Percentiles rank a stretch among this genome's conserved stretches.
These are phyloP conservation scores for Phytophthora syringae DNA, from an alignment of 352 stramenopile genomes.

Conservation along the genomic window DNA sequence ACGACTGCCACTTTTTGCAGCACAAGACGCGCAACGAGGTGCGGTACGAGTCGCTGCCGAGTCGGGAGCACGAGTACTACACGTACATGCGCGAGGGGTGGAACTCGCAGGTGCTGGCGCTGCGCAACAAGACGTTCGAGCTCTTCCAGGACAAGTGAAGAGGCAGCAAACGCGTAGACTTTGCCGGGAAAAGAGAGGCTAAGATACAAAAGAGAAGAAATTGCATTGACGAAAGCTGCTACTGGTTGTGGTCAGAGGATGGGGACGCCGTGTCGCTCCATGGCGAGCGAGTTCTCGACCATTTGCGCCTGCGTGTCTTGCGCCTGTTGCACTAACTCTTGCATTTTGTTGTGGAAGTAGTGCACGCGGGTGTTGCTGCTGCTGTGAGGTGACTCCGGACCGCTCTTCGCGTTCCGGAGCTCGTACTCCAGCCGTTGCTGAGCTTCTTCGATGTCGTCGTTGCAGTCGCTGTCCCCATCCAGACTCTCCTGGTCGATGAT, in stretches of 20 bases:
- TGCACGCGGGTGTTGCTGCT: constrained; percentile 32
- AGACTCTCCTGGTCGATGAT: constrained; percentile 28
- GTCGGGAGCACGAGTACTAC: constrained; percentile 86
- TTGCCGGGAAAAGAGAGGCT: constrained; percentile 5
- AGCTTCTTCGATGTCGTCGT: constrained; percentile 22
- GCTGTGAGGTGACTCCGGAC: not conserved
- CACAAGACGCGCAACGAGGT: constrained; percentile 39
- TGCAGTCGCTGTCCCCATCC: constrained; percentile 31
- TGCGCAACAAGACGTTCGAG: constrained; percentile 65
- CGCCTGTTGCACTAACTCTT: constrained; percentile 72
- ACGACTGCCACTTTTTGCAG: constrained; percentile 18
- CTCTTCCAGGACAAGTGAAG: constrained; percentile 55
- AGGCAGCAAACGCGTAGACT: not conserved
- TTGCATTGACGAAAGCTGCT: not conserved
- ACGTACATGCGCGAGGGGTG: constrained; percentile 70
- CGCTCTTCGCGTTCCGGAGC: constrained; percentile 19
- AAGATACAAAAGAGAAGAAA: constrained; percentile 23
- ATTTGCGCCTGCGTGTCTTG: constrained; percentile 74
- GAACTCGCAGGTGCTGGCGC: constrained; percentile 71
- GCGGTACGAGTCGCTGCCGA: constrained; percentile 70
- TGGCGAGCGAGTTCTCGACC: constrained; percentile 62
- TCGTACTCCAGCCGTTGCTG: constrained; percentile 27
- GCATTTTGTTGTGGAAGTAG: constrained; percentile 71
- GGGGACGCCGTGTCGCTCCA: constrained; percentile 51
- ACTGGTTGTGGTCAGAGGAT: constrained; percentile 35